Evolutionary conservation across 805 yeast genomes (phyloP).

Genomic region (Candida pseudoglaebosa): DNA sequence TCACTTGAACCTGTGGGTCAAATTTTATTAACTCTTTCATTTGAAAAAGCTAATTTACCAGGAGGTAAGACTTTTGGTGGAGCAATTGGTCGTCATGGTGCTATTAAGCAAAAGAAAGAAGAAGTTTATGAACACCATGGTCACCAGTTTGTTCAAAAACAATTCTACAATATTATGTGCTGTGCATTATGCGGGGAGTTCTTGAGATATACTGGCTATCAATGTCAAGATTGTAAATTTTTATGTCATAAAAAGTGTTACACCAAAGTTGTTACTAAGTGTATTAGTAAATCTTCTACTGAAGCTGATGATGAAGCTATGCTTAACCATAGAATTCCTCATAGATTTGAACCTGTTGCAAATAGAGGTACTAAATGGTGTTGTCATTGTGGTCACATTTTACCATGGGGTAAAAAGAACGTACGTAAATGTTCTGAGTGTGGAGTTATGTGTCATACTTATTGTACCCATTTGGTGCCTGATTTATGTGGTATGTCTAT

Average conservation of each 20-base stretch:
- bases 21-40: constrained; percentile 70
- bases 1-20: constrained; percentile 94
- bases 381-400: constrained; percentile 95
- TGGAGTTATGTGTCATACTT: constrained; percentile 91
- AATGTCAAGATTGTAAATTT: constrained; percentile 81
- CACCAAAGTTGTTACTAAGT: constrained; percentile 75
- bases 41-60: constrained; percentile 54
- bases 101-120: constrained; percentile 88
- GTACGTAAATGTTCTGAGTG: constrained; percentile 91
- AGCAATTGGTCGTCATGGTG: constrained; percentile 83
- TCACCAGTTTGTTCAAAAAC: constrained; percentile 93
- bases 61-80: constrained; percentile 41
- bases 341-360: constrained; percentile 86
- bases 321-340: constrained; percentile 95
- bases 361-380: constrained; percentile 99
- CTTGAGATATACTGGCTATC: constrained; percentile 79
- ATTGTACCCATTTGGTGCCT: constrained; percentile 92
- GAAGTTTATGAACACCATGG: constrained; percentile 94
- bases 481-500: constrained; percentile 98
- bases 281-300: constrained; percentile 72
- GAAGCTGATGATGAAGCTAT: constrained; percentile 73
- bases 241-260: constrained; percentile 80
- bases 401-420: constrained; percentile 92
- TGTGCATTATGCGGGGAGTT: constrained; percentile 98
- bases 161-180: constrained; percentile 92